Conservation (phyloP, 2,329 filamentous ascomycete genomes). For the Taxawa tesnikishii region DNA sequence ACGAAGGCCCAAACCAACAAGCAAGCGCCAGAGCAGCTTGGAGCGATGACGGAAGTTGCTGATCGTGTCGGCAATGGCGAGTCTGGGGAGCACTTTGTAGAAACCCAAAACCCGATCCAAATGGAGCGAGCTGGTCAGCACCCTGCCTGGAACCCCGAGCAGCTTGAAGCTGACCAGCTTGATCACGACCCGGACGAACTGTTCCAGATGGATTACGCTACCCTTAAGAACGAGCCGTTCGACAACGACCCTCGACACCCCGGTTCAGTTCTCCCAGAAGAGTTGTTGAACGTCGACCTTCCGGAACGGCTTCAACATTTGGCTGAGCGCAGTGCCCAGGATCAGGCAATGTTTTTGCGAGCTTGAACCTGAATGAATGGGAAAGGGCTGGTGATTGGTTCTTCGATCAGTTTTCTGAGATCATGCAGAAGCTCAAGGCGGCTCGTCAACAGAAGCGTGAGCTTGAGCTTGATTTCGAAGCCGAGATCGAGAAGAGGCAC, state of each 20-base stretch:
- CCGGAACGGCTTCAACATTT: no score
- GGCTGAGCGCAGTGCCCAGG: conserved; percentile 9
- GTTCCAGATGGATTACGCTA: conserved; percentile 13
- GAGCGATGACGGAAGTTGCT: no score
- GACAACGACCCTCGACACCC: conserved; percentile 14
- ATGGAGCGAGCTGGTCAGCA: no score
- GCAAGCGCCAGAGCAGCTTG: neutral
- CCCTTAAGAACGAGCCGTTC: conserved; percentile 16
- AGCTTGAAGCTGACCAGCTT: conserved; percentile 6
- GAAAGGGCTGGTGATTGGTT: conserved; percentile 52
- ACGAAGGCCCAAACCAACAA: no score
- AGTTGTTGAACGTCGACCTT: neutral
- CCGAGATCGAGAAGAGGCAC: conserved; percentile 42
- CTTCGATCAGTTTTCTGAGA: conserved; percentile 38
- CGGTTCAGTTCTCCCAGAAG: no score
- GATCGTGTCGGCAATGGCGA: neutral
- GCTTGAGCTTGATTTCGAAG: conserved; percentile 43
- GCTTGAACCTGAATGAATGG: conserved; percentile 44
- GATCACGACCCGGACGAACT: conserved; percentile 17
- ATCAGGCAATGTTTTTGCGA: conserved; percentile 38
- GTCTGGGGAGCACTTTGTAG: no score
- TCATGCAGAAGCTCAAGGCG: conserved; percentile 39
- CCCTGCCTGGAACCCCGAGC: no score
- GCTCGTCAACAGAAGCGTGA: conserved; percentile 41
- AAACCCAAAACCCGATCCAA: no score